Conservation (phyloP, 148 eudicot species). For the Dianthus caryophyllus region DNA sequence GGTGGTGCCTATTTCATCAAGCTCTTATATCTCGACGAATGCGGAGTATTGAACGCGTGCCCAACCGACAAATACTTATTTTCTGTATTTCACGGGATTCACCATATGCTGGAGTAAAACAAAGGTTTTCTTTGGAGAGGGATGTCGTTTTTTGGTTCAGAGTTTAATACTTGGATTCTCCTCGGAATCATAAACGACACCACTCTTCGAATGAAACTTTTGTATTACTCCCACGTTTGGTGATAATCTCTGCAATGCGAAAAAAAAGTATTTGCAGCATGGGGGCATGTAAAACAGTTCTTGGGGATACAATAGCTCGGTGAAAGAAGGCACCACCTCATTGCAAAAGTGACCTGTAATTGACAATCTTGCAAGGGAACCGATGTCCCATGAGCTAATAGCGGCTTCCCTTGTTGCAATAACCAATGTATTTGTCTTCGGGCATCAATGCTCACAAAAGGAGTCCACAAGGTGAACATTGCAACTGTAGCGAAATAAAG, state of each 20-base stretch:
- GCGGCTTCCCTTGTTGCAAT: neutral
- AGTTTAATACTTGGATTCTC: neutral
- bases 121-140: no score
- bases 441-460: neutral
- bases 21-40: no score
- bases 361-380: neutral
- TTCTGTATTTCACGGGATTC: no score
- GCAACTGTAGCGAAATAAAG: neutral
- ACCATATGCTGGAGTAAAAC: no score
- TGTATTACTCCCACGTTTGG: neutral
- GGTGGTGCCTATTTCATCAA: no score
- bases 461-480: neutral
- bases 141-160: no score
- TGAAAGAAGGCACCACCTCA: neutral
- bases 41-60: no score
- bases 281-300: neutral
- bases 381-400: neutral
- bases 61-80: no score
- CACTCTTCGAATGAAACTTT: neutral
- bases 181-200: neutral
- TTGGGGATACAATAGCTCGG: neutral
- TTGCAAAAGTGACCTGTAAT: neutral
- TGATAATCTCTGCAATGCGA: neutral
- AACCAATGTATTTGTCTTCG: neutral
- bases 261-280: neutral